Conservation (phyloP, 2,329 filamentous ascomycete species). For the Fusarium anthophilum region DNA sequence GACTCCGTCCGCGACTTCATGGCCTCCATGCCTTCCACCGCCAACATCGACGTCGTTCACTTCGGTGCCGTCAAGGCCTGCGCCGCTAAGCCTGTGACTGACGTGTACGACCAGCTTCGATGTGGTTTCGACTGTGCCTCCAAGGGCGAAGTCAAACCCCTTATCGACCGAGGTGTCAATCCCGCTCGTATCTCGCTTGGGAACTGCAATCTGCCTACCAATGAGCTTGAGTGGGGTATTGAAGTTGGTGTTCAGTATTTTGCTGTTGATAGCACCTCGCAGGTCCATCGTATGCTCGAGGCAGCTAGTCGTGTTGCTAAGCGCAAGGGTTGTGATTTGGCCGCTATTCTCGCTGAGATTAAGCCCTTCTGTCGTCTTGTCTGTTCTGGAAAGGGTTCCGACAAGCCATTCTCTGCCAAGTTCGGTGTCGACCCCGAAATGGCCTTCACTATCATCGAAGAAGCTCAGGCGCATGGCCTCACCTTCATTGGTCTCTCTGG, state of each 20-base stretch:
- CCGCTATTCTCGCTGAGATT: neutral
- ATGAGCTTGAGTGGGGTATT: neutral
- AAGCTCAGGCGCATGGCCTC: neutral
- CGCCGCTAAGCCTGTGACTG: neutral
- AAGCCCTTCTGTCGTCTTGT: neutral
- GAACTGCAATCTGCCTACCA: neutral
- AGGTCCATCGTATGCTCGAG: neutral
- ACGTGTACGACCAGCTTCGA: neutral
- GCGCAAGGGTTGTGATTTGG: neutral
- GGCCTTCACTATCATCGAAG: neutral
- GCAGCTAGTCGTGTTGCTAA: neutral
- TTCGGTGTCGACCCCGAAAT: neutral
- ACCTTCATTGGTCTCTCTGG: neutral
- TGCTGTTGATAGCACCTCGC: neutral
- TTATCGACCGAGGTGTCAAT: neutral
- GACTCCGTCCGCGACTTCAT: neutral
- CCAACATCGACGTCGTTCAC: neutral
- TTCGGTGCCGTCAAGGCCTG: neutral
- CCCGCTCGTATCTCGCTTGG: neutral
- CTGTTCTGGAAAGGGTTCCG: neutral
- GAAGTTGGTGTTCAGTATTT: neutral
- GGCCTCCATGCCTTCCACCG: neutral
- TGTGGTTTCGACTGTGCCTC: neutral
- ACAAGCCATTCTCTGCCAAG: neutral
- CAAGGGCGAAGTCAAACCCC: neutral